Percentiles rank a stretch among this genome's conserved stretches.
These are phyloP conservation scores for Mallotus repandus DNA, from an alignment of 441 rosid genomes.

Conservation along the genomic window DNA sequence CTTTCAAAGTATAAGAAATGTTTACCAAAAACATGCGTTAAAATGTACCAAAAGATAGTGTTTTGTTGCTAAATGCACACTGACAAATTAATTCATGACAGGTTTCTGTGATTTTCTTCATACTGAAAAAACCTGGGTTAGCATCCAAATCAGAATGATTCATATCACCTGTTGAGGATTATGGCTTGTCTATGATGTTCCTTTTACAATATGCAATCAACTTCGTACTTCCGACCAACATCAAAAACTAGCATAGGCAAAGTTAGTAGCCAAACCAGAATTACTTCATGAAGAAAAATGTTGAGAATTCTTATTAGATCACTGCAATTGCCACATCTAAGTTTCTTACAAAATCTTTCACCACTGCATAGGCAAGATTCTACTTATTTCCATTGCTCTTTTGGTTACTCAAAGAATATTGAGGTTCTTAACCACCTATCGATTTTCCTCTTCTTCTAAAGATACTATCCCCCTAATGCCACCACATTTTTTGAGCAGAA, in stretches of 20 bases:
- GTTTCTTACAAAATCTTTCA: background rate
- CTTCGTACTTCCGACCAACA: background rate
- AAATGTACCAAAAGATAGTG: background rate
- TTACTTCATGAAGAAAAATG: background rate
- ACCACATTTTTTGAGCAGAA: background rate
- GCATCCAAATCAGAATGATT: background rate
- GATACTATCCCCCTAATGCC: background rate
- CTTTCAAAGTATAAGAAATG: constrained; percentile 2
- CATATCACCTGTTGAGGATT: background rate
- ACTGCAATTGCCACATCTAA: background rate
- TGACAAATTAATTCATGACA: constrained; percentile 1
- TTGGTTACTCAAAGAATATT: background rate
- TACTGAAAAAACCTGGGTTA: background rate
- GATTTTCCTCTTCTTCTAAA: background rate
- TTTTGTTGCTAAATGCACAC: background rate
- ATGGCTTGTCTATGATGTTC: background rate
- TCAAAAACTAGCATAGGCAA: background rate
- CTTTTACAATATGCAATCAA: background rate
- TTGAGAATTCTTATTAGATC: background rate
- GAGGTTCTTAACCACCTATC: background rate
- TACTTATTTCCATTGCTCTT: background rate
- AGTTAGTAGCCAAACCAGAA: constrained; percentile 3
- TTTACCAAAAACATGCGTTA: background rate
- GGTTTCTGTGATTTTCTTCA: background rate
- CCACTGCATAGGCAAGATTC: background rate